Evolutionary conservation across 805 yeast species (phyloP).

Genomic region (Wickerhamomyces subpelliculosus): DNA sequence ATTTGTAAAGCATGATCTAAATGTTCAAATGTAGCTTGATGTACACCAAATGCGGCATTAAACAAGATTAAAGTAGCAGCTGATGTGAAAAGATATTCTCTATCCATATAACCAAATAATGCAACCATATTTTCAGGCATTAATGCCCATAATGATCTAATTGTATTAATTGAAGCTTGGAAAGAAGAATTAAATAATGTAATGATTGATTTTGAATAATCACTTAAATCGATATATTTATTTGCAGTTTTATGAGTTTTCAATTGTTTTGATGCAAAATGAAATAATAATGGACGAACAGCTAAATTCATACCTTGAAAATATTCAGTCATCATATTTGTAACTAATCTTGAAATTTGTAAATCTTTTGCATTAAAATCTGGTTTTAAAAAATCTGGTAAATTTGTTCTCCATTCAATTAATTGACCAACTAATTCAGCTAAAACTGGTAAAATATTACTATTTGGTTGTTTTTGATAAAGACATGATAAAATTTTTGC

Average conservation of each 20-base stretch:
- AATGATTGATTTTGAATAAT: constrained; percentile 62
- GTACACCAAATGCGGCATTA: constrained; percentile 77
- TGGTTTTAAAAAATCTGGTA: constrained; percentile 59
- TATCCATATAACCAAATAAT: constrained; percentile 78
- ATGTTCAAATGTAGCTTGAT: constrained; percentile 65
- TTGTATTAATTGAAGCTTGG: constrained; percentile 74
- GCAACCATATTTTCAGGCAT: constrained; percentile 80
- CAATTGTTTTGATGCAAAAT: constrained; percentile 64
- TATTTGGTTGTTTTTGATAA: constrained; percentile 69
- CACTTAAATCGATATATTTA: constrained; percentile 55
- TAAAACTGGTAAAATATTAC: constrained; percentile 69
- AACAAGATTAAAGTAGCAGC: constrained; percentile 68
- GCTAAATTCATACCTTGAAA: constrained; percentile 79
- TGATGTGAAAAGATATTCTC: constrained; percentile 73
- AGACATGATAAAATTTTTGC: constrained; percentile 63
- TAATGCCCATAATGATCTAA: constrained; percentile 66
- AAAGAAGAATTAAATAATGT: constrained; percentile 68
- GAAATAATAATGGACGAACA: constrained; percentile 69
- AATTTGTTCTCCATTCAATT: constrained; percentile 57
- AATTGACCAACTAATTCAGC: constrained; percentile 62
- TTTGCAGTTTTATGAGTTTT: constrained; percentile 40
- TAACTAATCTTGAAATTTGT: constrained; percentile 56
- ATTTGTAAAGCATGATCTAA: constrained; percentile 65
- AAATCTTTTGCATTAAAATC: constrained; percentile 49
- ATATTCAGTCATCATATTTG: constrained; percentile 75